Base-by-base conservation (phyloP, 164 flowering plant genomes). In the Vitis cinerea region DNA sequence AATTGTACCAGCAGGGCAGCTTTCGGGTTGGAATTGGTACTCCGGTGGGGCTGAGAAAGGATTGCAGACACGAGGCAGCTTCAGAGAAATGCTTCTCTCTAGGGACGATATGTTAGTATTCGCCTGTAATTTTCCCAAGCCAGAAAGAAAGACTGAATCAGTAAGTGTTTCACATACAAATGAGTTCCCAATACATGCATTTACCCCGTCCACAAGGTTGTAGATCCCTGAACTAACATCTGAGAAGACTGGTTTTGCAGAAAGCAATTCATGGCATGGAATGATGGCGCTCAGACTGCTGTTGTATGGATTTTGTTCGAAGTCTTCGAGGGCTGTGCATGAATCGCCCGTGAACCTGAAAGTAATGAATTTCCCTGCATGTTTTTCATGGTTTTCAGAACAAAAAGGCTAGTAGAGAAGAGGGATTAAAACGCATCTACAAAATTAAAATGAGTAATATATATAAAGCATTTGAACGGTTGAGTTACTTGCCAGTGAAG, bases 21-120 rank as follows among this genome's bases (percentile, higher is more conserved):
- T 81, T 31, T 84, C 75, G 31, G 94, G 87, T 58, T 77, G 85
- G 80, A 85, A 92, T 31, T 55, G 17, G 65, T 86, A 85, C 0
- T 81, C 81, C 11, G 98, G 98, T 58, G 93, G 90, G 10, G 73
- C 84, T 2, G 97, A 85, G 81, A 92, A 90, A 50, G 98, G 98
- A 74, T 92, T 90, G 88, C 98, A 94, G 47, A 91, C 70, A 7
- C 62, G 65, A 15, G 72, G 64, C 2, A 81, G 61, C 63, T 30
- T 70, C 27, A 77, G 76, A 23, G 51, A 29, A 12, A 72, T 50
- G 59, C 79, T 69, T 63, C 67, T 63, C 55, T 77, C 78, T n/a
- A 68, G 64, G 19, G 50, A 44, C 15, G 90, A 78, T 73, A 91
- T 80, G 68, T 89, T 84, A 50, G 75, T 73, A 71, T 94, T 94